These are phyloP conservation scores for Aspergillus vadensis DNA, from an alignment of 2,329 filamentous ascomycete genomes.

Conservation along the genomic window DNA sequence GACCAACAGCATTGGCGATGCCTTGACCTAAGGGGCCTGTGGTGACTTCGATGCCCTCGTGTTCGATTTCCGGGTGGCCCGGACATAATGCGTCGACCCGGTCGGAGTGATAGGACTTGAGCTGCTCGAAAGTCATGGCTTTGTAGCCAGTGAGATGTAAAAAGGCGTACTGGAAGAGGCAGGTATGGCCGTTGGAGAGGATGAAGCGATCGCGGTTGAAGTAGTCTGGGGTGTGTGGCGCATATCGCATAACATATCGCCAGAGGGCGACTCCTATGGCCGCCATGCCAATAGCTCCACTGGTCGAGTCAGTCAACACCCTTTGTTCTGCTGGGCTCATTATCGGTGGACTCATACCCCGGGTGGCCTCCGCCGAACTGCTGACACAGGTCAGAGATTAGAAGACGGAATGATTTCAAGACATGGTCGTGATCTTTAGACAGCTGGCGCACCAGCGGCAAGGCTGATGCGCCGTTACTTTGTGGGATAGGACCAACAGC, in stretches of 20 bases:
- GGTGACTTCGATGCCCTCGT: conserved; percentile 60
- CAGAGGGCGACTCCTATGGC: conserved; percentile 48
- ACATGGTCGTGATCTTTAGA: conserved; percentile 51
- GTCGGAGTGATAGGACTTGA: conserved; percentile 38
- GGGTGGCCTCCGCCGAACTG: conserved; percentile 71
- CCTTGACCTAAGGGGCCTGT: conserved; percentile 63
- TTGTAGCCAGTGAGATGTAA: conserved; percentile 36
- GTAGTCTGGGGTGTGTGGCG: conserved; percentile 41
- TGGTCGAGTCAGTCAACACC: conserved; percentile 21
- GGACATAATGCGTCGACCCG: conserved; percentile 33
- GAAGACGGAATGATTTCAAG: conserved; percentile 60
- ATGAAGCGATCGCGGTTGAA: conserved; percentile 51
- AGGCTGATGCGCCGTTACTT: conserved; percentile 19
- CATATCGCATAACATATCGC: conserved; percentile 48
- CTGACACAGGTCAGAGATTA: conserved; percentile 69
- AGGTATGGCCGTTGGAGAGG: conserved; percentile 46
- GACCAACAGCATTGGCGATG: conserved; percentile 61
- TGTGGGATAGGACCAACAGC: conserved; percentile 11
- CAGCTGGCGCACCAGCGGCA: conserved; percentile 25
- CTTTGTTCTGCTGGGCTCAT: background rate
- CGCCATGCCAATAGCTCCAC: conserved; percentile 51
- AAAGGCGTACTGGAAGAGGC: conserved; percentile 37
- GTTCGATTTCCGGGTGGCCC: conserved; percentile 58
- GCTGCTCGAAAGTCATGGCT: conserved; percentile 36
- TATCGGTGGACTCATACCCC: conserved; percentile 48